A percentile compares a stretch with the other conserved stretches of the same genome.
Evolutionary conservation across 345 rosid genomes (phyloP).

Genomic region (Eucalyptus paniculata): DNA sequence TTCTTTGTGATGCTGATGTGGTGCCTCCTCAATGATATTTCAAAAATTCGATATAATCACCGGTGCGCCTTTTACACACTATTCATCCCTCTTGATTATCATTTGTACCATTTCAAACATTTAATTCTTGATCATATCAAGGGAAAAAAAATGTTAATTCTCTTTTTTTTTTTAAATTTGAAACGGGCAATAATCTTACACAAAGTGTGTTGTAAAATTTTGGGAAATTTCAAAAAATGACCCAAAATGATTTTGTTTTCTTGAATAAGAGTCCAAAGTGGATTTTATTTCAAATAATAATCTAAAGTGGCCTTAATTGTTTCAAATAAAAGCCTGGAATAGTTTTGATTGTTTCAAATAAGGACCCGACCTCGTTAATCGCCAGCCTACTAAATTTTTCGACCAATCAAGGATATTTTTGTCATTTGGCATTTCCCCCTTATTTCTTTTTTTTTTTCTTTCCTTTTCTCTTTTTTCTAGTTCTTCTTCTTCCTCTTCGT

Average conservation of each 20-base stretch:
- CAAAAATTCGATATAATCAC: not conserved
- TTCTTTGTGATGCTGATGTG: not conserved
- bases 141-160: too few species aligned
- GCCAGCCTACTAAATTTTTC: accelerated
- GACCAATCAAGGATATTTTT: too few species aligned
- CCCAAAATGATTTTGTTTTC: accelerated
- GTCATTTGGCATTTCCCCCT: too few species aligned
- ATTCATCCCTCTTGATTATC: not conserved
- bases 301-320: accelerated
- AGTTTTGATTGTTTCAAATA: too few species aligned
- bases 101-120: not conserved
- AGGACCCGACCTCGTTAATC: accelerated
- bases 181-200: not conserved
- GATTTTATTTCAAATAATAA: too few species aligned
- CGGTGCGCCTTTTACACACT: not conserved
- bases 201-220: not conserved
- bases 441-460: too few species aligned
- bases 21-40: not conserved
- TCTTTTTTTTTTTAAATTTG: not conserved
- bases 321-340: accelerated
- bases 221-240: too few species aligned
- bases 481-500: too few species aligned
- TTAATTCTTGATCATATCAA: too few species aligned
- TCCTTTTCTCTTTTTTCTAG: accelerated
- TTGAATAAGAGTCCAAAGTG: accelerated